Conservation (phyloP, 495 filamentous ascomycete species). For the Podospora appendiculata region DNA sequence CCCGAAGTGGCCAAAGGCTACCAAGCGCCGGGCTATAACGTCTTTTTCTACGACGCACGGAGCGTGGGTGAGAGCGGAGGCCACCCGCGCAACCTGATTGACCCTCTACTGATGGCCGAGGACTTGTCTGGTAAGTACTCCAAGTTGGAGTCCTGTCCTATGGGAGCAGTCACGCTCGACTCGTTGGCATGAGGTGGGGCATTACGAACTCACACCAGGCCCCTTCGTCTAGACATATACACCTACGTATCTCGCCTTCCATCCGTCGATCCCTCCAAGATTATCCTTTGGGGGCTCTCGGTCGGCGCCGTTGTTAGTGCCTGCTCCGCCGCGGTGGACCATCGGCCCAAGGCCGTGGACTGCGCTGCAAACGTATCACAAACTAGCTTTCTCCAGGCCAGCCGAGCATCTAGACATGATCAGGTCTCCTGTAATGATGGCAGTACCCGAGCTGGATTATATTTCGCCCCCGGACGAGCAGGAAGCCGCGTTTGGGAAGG, state of each 20-base stretch:
- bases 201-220: no score
- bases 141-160: not conserved
- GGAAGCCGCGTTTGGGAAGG: not conserved
- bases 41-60: not conserved
- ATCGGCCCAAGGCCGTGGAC: not conserved
- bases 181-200: no score
- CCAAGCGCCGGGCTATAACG: not conserved
- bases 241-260: not conserved
- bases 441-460: not conserved
- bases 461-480: not conserved
- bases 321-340: not conserved
- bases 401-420: not conserved
- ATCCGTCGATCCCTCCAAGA: not conserved
- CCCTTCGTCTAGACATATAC: not conserved
- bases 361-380: not conserved
- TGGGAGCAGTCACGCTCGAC: no score
- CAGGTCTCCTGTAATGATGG: not conserved
- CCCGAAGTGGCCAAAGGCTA: not conserved
- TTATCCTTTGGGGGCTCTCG: conserved; percentile 1
- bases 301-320: not conserved
- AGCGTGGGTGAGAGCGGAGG: not conserved
- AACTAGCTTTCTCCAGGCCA: not conserved
- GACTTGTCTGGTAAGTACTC: not conserved
- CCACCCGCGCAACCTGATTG: not conserved
- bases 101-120: not conserved